Evolutionary conservation across 768 basidiomycete species (phyloP).

Genomic region (Kwoniella bestiolae): DNA sequence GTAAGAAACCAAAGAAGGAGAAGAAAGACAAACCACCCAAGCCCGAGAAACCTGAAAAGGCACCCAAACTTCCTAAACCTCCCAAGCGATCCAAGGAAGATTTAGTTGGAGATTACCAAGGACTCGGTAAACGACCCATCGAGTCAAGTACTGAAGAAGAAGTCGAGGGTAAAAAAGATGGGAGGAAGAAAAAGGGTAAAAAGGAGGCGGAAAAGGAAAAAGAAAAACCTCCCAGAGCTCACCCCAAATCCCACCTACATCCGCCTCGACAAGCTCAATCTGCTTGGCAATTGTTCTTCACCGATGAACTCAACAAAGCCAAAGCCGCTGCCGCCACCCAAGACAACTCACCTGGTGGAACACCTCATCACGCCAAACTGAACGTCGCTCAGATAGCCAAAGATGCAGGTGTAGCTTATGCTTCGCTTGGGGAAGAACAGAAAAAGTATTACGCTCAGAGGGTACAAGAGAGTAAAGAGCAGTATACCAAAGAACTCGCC

Average conservation of each 20-base stretch:
- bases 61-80: slow-evolving; percentile 14
- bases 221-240: slow-evolving; percentile 35
- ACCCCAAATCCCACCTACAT: slow-evolving; percentile 73
- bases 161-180: slow-evolving; percentile 27
- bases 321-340: slow-evolving; percentile 48
- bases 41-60: slow-evolving; percentile 11
- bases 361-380: slow-evolving; percentile 66
- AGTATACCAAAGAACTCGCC: slow-evolving; percentile 76
- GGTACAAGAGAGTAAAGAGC: slow-evolving; percentile 81
- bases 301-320: slow-evolving; percentile 83
- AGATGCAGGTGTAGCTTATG: slow-evolving; percentile 89
- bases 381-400: slow-evolving; percentile 95
- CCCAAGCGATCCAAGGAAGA: slow-evolving; percentile 39
- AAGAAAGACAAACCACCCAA: slow-evolving; percentile 33
- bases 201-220: slow-evolving; percentile 40
- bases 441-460: slow-evolving; percentile 84
- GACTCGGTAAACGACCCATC: slow-evolving; percentile 46
- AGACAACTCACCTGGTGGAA: slow-evolving; percentile 49
- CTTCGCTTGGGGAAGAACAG: slow-evolving; percentile 73
- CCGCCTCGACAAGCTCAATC: slow-evolving; percentile 91
- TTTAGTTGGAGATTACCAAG: slow-evolving; percentile 32
- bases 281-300: slow-evolving; percentile 96
- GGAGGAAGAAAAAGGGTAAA: slow-evolving; percentile 33
- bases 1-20: slow-evolving; percentile 30
- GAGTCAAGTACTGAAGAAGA: slow-evolving; percentile 36